These are phyloP conservation scores for Umbelopsis sp. DNA, from an alignment of 371 early-diverging fungal genomes.

Conservation along the genomic window DNA sequence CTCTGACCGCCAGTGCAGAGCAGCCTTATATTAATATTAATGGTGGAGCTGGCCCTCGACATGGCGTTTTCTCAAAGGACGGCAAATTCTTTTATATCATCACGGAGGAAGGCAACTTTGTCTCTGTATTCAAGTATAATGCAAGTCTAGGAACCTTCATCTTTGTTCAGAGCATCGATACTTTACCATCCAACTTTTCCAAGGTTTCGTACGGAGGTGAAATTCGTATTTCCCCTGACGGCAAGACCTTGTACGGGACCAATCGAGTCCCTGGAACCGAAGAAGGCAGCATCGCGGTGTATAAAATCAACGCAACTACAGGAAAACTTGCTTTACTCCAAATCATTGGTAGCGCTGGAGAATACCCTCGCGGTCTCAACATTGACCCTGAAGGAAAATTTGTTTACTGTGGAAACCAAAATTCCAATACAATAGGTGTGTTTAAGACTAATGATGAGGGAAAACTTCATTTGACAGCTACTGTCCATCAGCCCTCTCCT, in stretches of 20 bases:
- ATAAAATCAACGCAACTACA: background rate
- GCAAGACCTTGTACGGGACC: background rate
- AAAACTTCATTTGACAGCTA: background rate
- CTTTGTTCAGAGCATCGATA: background rate
- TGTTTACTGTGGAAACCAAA: slow-evolving; percentile 2
- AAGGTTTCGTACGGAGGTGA: slow-evolving; percentile 8
- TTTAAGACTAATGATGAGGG: background rate
- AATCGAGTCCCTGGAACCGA: background rate
- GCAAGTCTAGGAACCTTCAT: background rate
- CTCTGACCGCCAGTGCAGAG: background rate
- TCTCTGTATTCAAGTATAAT: slow-evolving; percentile 1
- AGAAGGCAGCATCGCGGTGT: slow-evolving; percentile 12
- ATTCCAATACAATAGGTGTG: slow-evolving; percentile 9
- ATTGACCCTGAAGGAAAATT: slow-evolving; percentile 14
- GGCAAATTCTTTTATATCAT: slow-evolving; percentile 5
- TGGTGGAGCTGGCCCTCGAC: slow-evolving; percentile 9
- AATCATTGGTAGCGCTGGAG: slow-evolving; percentile 1
- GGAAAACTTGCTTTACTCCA: background rate
- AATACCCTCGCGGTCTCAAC: slow-evolving; percentile 13
- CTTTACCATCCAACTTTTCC: background rate
- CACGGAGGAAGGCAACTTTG: slow-evolving; percentile 7
- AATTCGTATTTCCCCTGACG: slow-evolving; percentile 2
- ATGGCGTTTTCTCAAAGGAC: slow-evolving; percentile 5
- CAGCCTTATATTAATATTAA: slow-evolving; percentile 5
- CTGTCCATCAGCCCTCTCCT: slow-evolving; percentile 8